phyloP scores from a whole-genome alignment of 345 rosid species.

The Xanthoceras sorbifolium region DNA sequence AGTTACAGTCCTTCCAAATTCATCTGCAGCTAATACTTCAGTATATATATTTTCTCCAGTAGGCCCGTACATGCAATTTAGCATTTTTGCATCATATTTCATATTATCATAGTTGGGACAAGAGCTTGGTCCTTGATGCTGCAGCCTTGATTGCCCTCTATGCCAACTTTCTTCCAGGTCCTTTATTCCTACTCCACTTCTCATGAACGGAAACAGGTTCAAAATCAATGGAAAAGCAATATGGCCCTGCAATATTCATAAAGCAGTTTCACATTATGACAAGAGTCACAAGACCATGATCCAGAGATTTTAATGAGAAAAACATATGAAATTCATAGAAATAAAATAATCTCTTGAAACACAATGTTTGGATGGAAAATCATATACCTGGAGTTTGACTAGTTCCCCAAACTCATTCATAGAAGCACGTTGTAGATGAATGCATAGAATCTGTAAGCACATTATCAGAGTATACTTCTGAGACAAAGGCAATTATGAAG shows the following conservation, averaged over 20 bases:
- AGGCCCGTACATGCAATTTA: conserved; percentile 24
- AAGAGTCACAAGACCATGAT: not conserved
- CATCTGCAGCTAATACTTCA: conserved; percentile 22
- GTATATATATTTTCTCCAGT: conserved; percentile 16
- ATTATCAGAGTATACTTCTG: not conserved
- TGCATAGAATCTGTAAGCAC: conserved; percentile 71
- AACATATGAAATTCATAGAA: conserved; percentile 1
- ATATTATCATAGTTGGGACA: conserved; percentile 18
- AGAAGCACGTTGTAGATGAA: conserved; percentile 79
- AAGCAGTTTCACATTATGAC: not conserved
- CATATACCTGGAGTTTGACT: conserved; percentile 66
- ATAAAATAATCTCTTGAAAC: not conserved
- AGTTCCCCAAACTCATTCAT: conserved; percentile 61
- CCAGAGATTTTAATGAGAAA: conserved; percentile 9
- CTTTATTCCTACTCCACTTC: conserved; percentile 29
- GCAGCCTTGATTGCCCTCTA: conserved; percentile 31
- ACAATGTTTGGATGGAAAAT: not conserved
- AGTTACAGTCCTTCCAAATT: conserved; percentile 2
- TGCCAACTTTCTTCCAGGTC: conserved; percentile 23
- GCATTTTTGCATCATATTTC: conserved; percentile 23
- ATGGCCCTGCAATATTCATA: conserved; percentile 54
- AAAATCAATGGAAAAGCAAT: conserved; percentile 55
- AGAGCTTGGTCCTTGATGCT: conserved; percentile 31
- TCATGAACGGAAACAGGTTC: conserved; percentile 52
- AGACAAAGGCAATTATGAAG: not conserved